Evolutionary conservation across 2,329 filamentous ascomycete species (phyloP).

Genomic region (Aspergillus piperis): DNA sequence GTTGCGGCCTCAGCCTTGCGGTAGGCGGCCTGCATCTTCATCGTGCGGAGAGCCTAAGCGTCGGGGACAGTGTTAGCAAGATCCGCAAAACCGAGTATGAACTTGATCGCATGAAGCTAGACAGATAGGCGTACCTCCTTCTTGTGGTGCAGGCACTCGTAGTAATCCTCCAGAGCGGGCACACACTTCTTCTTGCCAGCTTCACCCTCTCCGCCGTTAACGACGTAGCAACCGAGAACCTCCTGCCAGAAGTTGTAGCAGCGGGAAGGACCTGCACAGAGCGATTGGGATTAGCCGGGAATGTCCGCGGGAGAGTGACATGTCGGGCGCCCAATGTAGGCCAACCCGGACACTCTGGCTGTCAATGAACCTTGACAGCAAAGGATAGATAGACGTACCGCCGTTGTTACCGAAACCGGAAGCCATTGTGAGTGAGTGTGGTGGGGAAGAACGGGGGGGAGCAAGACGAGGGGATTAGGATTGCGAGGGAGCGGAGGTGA

Average conservation of each 20-base stretch:
- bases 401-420: slow-evolving; percentile 58
- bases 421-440: slow-evolving; percentile 44
- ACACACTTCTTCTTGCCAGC: slow-evolving; percentile 85
- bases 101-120: not conserved
- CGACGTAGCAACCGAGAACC: slow-evolving; percentile 95
- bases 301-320: slow-evolving; percentile 20
- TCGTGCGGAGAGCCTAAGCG: slow-evolving; percentile 72
- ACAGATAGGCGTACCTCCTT: slow-evolving; percentile 74
- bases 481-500: slow-evolving; percentile 22
- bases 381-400: slow-evolving; percentile 42
- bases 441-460: slow-evolving; percentile 22
- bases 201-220: slow-evolving; percentile 81
- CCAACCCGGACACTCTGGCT: slow-evolving; percentile 15
- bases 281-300: slow-evolving; percentile 25
- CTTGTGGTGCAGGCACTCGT: slow-evolving; percentile 97
- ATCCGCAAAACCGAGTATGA: not conserved
- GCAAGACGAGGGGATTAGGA: slow-evolving; percentile 23
- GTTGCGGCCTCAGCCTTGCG: slow-evolving; percentile 75
- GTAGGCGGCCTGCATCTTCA: slow-evolving; percentile 79
- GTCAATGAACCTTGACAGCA: slow-evolving; percentile 1
- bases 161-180: slow-evolving; percentile 89
- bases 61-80: not conserved
- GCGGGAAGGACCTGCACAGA: slow-evolving; percentile 63
- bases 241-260: slow-evolving; percentile 99
- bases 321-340: slow-evolving; percentile 17